A percentile compares a stretch with the other conserved stretches of the same genome.
Conservation (phyloP, 345 rosid species). For the Orychophragmus violaceus region DNA sequence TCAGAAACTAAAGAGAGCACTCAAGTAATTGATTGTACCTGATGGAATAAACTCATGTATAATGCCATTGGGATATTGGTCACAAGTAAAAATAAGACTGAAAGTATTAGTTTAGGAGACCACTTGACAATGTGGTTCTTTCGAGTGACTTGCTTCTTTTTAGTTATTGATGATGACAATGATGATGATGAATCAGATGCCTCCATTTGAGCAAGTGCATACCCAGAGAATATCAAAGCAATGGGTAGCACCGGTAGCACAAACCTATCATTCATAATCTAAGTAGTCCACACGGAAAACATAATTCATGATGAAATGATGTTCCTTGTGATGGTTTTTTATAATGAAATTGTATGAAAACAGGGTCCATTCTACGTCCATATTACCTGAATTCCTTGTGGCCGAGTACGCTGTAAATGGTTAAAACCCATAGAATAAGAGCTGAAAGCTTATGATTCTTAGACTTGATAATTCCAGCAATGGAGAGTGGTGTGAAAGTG, state of each 20-base stretch:
- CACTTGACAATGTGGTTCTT: slow-evolving; percentile 27
- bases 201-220: slow-evolving; percentile 53
- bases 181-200: slow-evolving; percentile 21
- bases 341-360: not conserved
- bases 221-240: slow-evolving; percentile 83
- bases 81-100: slow-evolving; percentile 64
- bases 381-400: slow-evolving; percentile 90
- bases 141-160: slow-evolving; percentile 35
- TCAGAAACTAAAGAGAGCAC: not conserved
- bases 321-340: not conserved
- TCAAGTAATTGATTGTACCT: slow-evolving; percentile 41
- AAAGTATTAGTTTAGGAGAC: slow-evolving; percentile 39
- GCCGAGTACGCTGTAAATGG: slow-evolving; percentile 67
- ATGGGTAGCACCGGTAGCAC: slow-evolving; percentile 91
- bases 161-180: slow-evolving; percentile 3
- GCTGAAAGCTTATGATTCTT: slow-evolving; percentile 64
- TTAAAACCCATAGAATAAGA: slow-evolving; percentile 74
- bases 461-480: slow-evolving; percentile 56
- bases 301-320: slow-evolving; percentile 18
- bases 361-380: not conserved
- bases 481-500: slow-evolving; percentile 65
- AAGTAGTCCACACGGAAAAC: slow-evolving; percentile 30
- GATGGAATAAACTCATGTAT: slow-evolving; percentile 82
- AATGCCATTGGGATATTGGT: slow-evolving; percentile 86
- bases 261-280: slow-evolving; percentile 53